Evolutionary conservation across 768 basidiomycete species (phyloP).

Genomic region (Lactifluus piperatus): DNA sequence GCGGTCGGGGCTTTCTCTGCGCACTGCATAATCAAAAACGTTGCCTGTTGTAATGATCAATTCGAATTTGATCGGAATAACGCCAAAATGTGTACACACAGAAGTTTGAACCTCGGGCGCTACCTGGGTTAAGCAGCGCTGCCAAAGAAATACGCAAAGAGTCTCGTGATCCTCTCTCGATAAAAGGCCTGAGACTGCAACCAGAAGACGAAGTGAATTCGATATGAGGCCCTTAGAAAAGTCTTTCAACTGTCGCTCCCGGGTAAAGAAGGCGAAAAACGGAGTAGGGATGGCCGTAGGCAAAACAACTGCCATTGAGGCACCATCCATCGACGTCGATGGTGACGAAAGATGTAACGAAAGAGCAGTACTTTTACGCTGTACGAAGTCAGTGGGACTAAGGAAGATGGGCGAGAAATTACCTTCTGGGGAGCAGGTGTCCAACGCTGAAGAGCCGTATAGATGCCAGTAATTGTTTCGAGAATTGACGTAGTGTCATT

Average conservation of each 20-base stretch:
- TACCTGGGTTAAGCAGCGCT: slow-evolving; percentile 34
- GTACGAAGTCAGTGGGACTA: neutral
- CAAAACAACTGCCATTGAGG: neutral
- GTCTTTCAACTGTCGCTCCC: slow-evolving; percentile 1
- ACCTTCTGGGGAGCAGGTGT: slow-evolving; percentile 14
- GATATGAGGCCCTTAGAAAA: slow-evolving; percentile 19
- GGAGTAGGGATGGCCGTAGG: slow-evolving; percentile 18
- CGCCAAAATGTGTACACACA: slow-evolving; percentile 31
- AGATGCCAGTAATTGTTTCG: neutral
- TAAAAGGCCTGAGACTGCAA: slow-evolving; percentile 49
- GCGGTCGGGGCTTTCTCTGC: slow-evolving; percentile 4
- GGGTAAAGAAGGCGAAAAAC: slow-evolving; percentile 8
- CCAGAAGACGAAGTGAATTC: slow-evolving; percentile 49
- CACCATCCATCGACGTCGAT: neutral
- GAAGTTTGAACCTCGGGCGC: slow-evolving; percentile 37
- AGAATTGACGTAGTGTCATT: neutral
- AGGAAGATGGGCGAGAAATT: neutral
- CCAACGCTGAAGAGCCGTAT: slow-evolving; percentile 4
- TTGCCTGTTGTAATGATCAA: neutral
- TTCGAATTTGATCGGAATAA: neutral
- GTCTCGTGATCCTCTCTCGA: slow-evolving; percentile 39
- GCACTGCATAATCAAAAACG: slow-evolving; percentile 28
- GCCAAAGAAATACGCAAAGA: slow-evolving; percentile 53
- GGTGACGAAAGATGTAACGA: neutral
- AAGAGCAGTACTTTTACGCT: slow-evolving; percentile 6